Evolutionary conservation across 2,329 filamentous ascomycete species (phyloP), one percentile per base, ranked within the genome.

Genomic region (Capronia epimyces): DNA sequence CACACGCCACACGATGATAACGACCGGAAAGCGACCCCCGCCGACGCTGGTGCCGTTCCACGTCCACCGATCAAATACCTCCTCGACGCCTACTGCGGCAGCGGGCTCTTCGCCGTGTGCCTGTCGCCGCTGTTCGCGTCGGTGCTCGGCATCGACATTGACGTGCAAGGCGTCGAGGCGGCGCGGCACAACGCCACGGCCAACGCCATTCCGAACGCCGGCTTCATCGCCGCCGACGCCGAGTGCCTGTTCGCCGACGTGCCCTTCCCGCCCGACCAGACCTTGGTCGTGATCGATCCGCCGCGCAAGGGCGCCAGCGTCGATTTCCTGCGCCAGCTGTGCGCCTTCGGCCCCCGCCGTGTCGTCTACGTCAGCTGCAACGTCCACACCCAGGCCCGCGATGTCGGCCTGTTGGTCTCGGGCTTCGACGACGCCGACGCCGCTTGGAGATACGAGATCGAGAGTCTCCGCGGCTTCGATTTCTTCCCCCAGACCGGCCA

Each of bases 301-400:
- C 90, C 93, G 5, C 80, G 93, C 37, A 98, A 97, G 69, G 93
- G 93, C 8, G 97, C 93, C 66, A 91, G 95, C 62, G 81, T 83
- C 42, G 80, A 80, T 57, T 98, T 98, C 67, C 71, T 98, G 36
- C 69, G 74, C 13, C 93, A 98, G 72, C 70, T 98, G 63, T 72
- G 96, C 47, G 69, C 73, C 4, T 96, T 87, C 63, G 86, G 79
- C 0, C 91, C 93, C 0, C 77, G 77, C 57, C 77, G 93, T 52
- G 81, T 98, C 9, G 82, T 95, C 3, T 98, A 98, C 67, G 91
- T 98, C 34, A 95, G 87, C 65, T 98, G 93, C 64, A 98, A 98
- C 64, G 93, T 98, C 58, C 93, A 98, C 66, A 97, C 91, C 7
- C 93, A 97, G 76, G 93, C 93, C 12, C 75, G 93, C 46, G 93